Evolutionary conservation across 768 basidiomycete species (phyloP), one percentile per base, ranked within the genome.

Genomic region (Pleurotus tuoliensis): DNA sequence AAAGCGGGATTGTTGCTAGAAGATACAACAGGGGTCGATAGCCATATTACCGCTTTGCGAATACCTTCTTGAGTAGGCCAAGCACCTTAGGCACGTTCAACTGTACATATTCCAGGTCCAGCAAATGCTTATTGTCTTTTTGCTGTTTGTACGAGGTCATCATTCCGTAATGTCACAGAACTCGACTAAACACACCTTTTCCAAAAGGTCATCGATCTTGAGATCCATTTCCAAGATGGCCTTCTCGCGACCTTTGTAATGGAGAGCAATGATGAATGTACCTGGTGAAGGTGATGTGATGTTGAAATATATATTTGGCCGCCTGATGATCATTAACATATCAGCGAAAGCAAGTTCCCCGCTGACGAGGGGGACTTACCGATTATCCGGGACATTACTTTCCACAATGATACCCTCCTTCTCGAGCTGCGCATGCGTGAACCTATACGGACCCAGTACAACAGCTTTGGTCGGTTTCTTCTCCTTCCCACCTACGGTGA

Each of bases 171-270:
- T 47, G 18, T 11, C 18, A 37, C 5, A 45, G 3, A 49, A 41
- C 20, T 11, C 55, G 48, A 13, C 34, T 6, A 18, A 55, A 43
- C 82, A 25, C 61, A 94, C 94, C 88, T 98, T 98, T 73, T 98
- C 96, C 67, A 98, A 73, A 60, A 98, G 72, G 73, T 99, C 96
- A 71, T 99, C 96, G 64, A 98, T 97, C 77, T 98, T 98, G 54
- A 98, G 82, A 74, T 97, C 94, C 97, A 98, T 98, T 80, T 99
- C 97, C 38, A 98, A 82, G 64, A 99, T 98, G 15, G 97, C 96
- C 76, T 98, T 98, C 67, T 99, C 97, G 16, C 97, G 84, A 41
- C 97, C 97, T 72, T 97, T 98, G 77, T 98, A 99, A 71, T 98
- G 96, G 52, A 99, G 78, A 3, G 96, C 97, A 61, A 99, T 99